Evolutionary conservation across 176 grass and related monocot genomes (phyloP), one percentile per base, ranked within the genome.

Genomic region (Guadua angustifolia): DNA sequence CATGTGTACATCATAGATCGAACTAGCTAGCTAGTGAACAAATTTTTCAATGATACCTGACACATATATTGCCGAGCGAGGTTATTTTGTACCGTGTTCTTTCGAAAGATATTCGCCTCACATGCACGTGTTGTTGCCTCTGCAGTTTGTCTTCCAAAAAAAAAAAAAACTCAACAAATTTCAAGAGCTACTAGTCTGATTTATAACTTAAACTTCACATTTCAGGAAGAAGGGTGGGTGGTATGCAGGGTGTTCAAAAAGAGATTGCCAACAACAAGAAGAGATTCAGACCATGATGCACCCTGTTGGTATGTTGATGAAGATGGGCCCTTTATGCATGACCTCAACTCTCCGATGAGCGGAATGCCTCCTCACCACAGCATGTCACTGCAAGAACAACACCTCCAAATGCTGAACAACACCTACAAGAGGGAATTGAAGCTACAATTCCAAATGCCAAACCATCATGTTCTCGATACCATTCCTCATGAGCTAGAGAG

Each of bases 161-260:
- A 43, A 46, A 15, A 49, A 49, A 49, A 49, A 13, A 18, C 5
- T 18, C 5, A 2, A 52, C 50, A 6, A 52, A 52, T 52, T 52
- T 52, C 13, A 49, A 14, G 46, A 49, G 13, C 46, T 15, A 5
- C 46, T 49, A 49, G 13, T 49, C 13, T 15, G 13, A 47, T 49
- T 49, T 18, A 52, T 52, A 29, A 29, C 29, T 29, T 29, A 29
- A 24, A 46, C 53, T 2, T 35, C 39, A 69, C 32, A 52, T 66
- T 86, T 56, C 90, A 97, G 95, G 95, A 97, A 82, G 95, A 97
- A 84, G 95, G 95, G 7, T 97, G 95, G 95, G 95, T 97, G n/a
- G 95, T 97, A 16, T 97, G 95, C 32, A 90, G 92, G 71, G 95
- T 94, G 50, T 97, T 97, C 88, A 97, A 97, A 44, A 97, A 97